Evolutionary conservation across 1,139 yeast genomes (phyloP), one percentile per base, ranked within the genome.

Genomic region (Candida sp.): DNA sequence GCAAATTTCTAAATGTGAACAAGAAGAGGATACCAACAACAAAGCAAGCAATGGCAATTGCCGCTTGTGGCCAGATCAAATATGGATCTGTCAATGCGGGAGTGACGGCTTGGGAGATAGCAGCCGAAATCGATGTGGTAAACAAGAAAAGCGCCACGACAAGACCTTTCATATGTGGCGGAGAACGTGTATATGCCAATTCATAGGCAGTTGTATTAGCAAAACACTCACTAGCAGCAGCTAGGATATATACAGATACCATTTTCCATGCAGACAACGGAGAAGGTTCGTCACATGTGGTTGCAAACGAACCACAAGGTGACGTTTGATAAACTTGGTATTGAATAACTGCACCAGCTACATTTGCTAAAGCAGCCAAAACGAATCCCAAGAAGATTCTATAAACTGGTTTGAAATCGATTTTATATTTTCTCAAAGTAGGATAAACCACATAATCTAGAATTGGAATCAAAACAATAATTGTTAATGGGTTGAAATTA

Each of bases 161-260:
- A 50, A 84, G 71, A 42, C 87, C 81, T 59, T 82, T 81, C 85
- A 83, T 80, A 39, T 74, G 69, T 11, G 75, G 79, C 40, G 90
- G 88, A 29, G 89, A 77, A 59, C 84, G 74, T 2, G 87, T 75
- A 60, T 82, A 84, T 7, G 90, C 89, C 54, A 82, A 70, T 61
- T 83, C 89, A 55, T 82, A 81, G 44, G 81, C 86, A 15, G 89
- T 81, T 42, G 82, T 78, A 48, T 69, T 79, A 32, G 87, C 84
- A 54, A 83, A 82, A 66, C 87, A 82, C 63, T 84, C 90, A 46
- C 86, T 80, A 22, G 78, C 68, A 33, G 89, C 88, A 44, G 80
- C 77, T 40, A 81, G 60, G 36, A 77, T 69, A 56, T 76, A 84
- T 48, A 78, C 65, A 22, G 70, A 58, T 27, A 73, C 66, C 47